phyloP scores from a whole-genome alignment of 257 asterid genomes.

The Ophiorrhiza pumila region DNA sequence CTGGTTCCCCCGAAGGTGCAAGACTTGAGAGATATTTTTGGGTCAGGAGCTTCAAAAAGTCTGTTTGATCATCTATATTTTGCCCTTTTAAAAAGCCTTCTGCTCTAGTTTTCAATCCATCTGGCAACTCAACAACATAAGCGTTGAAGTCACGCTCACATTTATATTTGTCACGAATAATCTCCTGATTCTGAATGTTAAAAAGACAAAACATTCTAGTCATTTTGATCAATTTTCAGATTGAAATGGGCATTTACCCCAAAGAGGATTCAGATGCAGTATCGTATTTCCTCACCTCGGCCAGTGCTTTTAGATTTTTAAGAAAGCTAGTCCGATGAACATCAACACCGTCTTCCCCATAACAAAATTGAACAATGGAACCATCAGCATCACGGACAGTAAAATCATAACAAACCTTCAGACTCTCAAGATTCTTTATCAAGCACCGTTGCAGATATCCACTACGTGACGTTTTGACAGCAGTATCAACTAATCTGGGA shows the following conservation, averaged over 20 bases:
- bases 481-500: conserved; percentile 90
- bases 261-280: conserved; percentile 7
- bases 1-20: conserved; percentile 91
- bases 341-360: conserved; percentile 98
- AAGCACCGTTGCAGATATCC: conserved; percentile 94
- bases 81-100: conserved; percentile 18
- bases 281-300: conserved; percentile 48
- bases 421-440: conserved; percentile 84
- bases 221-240: conserved; percentile 7
- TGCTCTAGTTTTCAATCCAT: conserved; percentile 64
- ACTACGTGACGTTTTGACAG: conserved; percentile 98
- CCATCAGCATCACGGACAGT: conserved; percentile 99
- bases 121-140: conserved; percentile 70
- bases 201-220: conserved; percentile 14
- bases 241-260: neutral
- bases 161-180: conserved; percentile 52
- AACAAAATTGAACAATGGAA: conserved; percentile 79
- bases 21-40: conserved; percentile 88
- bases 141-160: conserved; percentile 44
- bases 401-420: conserved; percentile 84
- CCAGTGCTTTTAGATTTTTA: conserved; percentile 75
- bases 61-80: conserved; percentile 2
- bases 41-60: conserved; percentile 55
- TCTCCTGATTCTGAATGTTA: conserved; percentile 69
- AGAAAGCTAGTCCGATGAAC: conserved; percentile 83